A percentile compares a stretch with the other conserved stretches of the same genome.
Evolutionary conservation across 768 basidiomycete genomes (phyloP).

Genomic region (Sporobolomyces roseus): DNA sequence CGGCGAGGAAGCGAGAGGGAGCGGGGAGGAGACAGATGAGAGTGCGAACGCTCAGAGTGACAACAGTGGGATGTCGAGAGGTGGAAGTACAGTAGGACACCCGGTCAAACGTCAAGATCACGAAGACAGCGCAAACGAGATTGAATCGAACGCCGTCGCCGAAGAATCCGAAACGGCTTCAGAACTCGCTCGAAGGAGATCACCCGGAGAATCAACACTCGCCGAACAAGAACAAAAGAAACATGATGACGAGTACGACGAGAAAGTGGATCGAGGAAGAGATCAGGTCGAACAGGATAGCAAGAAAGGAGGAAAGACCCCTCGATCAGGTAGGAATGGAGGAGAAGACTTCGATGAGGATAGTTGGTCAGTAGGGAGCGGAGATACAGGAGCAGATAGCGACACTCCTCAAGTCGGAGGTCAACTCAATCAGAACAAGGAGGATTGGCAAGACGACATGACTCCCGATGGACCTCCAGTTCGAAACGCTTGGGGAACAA

Average conservation of each 20-base stretch:
- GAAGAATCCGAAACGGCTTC: too few relatives aligned
- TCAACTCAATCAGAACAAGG: constrained; percentile 15
- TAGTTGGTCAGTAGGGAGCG: background rate
- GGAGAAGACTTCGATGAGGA: background rate
- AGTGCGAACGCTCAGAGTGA: background rate
- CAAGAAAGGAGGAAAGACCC: background rate
- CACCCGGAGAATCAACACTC: constrained; percentile 1
- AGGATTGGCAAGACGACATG: constrained; percentile 25
- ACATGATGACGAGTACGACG: background rate
- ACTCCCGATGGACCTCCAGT: constrained; percentile 16
- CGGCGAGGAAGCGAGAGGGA: background rate
- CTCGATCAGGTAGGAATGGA: background rate
- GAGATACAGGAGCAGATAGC: background rate
- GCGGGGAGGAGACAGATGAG: background rate
- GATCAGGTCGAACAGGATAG: background rate
- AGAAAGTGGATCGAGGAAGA: background rate
- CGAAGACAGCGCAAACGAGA: background rate
- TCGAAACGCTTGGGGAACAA: constrained; percentile 31
- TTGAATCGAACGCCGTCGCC: too few relatives aligned
- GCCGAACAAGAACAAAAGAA: background rate
- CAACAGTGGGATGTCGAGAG: background rate
- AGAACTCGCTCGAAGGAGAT: background rate
- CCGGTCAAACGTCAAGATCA: constrained; percentile 9
- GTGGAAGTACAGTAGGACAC: background rate
- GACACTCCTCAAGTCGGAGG: constrained; percentile 16